Base-by-base conservation (phyloP, 2,329 filamentous ascomycete genomes). In the Sporothrix mexicana region DNA sequence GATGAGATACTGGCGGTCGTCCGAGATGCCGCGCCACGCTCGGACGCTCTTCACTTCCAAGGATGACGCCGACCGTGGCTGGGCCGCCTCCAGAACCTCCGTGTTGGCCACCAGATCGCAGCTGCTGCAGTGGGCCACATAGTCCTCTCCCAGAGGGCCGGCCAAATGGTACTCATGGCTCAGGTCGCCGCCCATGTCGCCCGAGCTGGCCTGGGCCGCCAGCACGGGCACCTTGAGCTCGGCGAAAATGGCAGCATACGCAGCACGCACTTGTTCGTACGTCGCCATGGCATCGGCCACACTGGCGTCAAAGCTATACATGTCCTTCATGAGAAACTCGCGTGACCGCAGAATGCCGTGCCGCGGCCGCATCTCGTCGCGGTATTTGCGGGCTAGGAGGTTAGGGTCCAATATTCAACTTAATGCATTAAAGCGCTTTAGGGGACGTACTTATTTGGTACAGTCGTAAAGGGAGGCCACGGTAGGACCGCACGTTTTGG, bases 241-340 rank as follows among this genome's bases (percentile, higher is more conserved):
- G 61, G 92, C 83, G 77, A 99, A 97, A 69, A 99, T 88, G 20
- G 86, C 86, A 13, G 85, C 85, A 79, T 99, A 99, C 1, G 92
- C 92, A 51, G 81, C 80, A 68, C 92, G 89, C 2, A 97, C 94
- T 57, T 90, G 83, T 7, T 88, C 82, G 77, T 99, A 99, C 0
- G 95, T 97, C 68, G 88, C 82, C n/a, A 95, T 84, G 1, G 95
- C 95, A n/a, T 88, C 83, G 36, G 88, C 82, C 0, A 85, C 80
- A 3, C 87, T 91, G 49, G 86, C 83, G 79, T 99, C 96, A 79
- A 99, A 99, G 0, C 95, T 98, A 80, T 99, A 99, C 0, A 99
- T 87, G 80, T 99, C 96, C 81, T 99, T 99, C 96, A 99, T 99
- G 77, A 94, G 83, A 78, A 99, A 99, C 79, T 99, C 96, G 74